Conservation (phyloP, 179 eudicot genomes). For the Corrigiola litoralis region DNA sequence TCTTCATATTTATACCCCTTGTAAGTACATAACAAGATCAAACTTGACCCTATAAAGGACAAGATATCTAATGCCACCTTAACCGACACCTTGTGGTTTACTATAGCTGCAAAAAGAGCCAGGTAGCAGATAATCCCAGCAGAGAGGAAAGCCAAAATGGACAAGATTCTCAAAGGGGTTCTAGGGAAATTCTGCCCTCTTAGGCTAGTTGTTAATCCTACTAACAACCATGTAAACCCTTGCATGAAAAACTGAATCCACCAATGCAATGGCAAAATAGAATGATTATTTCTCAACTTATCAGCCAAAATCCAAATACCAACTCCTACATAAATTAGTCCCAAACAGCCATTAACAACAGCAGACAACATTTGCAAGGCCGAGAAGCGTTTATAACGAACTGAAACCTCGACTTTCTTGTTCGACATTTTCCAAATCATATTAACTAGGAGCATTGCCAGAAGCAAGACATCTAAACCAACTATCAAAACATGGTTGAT, state of each 20-base stretch:
- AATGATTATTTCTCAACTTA: constrained; percentile 28
- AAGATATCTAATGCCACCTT: constrained; percentile 25
- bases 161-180: constrained; percentile 32
- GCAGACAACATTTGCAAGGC: constrained; percentile 31
- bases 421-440: constrained; percentile 25
- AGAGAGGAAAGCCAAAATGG: constrained; percentile 42
- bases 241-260: constrained; percentile 42
- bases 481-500: background rate
- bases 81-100: constrained; percentile 20
- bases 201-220: constrained; percentile 45
- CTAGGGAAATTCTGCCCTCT: constrained; percentile 23
- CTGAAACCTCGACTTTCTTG: constrained; percentile 8
- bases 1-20: constrained; percentile 42
- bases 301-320: constrained; percentile 47
- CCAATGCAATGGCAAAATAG: constrained; percentile 39
- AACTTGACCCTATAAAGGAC: constrained; percentile 28
- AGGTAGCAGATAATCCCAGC: constrained; percentile 41
- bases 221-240: constrained; percentile 46
- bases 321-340: constrained; percentile 34
- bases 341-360: constrained; percentile 45
- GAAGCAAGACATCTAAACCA: constrained; percentile 23
- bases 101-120: constrained; percentile 31
- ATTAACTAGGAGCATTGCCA: constrained; percentile 34
- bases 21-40: constrained; percentile 33
- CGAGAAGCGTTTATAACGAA: constrained; percentile 9